phyloP scores from a whole-genome alignment of 164 flowering plant genomes.

The Vitis rupestris region DNA sequence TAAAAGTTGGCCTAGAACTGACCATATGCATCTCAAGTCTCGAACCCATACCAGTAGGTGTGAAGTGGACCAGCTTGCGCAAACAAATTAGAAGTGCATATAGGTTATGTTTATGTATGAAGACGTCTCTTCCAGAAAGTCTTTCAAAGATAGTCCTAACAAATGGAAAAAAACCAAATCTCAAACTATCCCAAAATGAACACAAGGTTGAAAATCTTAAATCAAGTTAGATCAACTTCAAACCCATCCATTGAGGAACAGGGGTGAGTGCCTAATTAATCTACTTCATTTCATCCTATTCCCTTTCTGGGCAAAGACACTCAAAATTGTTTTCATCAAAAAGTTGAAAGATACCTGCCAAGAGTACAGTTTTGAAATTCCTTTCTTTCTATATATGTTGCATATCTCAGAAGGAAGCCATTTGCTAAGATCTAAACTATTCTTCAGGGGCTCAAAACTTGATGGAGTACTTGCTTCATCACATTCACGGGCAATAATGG shows the following conservation, averaged over 20 bases:
- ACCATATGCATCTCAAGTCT: too few relatives aligned
- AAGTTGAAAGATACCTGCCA: constrained; percentile 75
- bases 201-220: background rate
- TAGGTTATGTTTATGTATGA: too few relatives aligned
- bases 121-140: background rate
- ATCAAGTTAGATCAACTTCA: too few relatives aligned
- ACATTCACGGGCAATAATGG: constrained; percentile 11
- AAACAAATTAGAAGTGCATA: too few relatives aligned
- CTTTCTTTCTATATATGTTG: constrained; percentile 60
- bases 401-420: constrained; percentile 94
- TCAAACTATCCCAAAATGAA: background rate
- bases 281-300: background rate
- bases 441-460: constrained; percentile 40
- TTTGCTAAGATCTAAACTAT: constrained; percentile 45
- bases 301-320: background rate
- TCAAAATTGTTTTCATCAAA: background rate
- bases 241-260: too few relatives aligned
- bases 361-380: constrained; percentile 75
- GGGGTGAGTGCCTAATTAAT: too few relatives aligned
- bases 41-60: too few relatives aligned
- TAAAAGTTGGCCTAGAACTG: too few relatives aligned
- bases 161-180: background rate
- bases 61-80: too few relatives aligned
- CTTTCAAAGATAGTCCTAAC: background rate
- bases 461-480: constrained; percentile 62